Percentiles rank a stretch among this genome's conserved stretches.
These are phyloP conservation scores for Plantago coronopus DNA, from an alignment of 305 asterid genomes.

Conservation along the genomic window DNA sequence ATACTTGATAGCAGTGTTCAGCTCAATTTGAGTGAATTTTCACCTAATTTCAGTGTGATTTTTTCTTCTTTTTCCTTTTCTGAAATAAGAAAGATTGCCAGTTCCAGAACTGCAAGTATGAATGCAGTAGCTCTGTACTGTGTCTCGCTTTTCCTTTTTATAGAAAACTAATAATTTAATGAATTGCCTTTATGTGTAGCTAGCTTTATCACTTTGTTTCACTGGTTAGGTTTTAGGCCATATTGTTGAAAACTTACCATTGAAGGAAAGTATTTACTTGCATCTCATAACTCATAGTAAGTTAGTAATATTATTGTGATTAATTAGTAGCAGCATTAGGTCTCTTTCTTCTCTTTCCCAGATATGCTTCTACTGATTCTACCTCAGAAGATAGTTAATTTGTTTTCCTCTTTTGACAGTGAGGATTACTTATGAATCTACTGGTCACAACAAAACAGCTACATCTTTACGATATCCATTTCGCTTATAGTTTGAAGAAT, in stretches of 20 bases:
- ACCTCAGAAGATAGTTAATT: constrained; percentile 16
- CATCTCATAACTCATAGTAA: too few relatives aligned
- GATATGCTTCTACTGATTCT: constrained; percentile 30
- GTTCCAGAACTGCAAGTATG: not conserved
- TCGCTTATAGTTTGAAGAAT: constrained; percentile 47
- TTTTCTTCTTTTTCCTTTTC: not conserved
- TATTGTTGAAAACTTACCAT: constrained; percentile 25
- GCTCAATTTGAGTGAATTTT: not conserved
- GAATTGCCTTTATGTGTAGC: not conserved
- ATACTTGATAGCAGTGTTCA: too few relatives aligned
- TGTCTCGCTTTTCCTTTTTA: not conserved
- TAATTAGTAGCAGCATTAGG: constrained; percentile 16
- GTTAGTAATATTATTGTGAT: constrained; percentile 3
- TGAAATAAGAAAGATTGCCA: not conserved
- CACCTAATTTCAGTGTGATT: constrained; percentile 1
- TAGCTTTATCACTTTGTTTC: constrained; percentile 6
- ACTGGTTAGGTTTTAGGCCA: constrained; percentile 11
- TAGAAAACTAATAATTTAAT: not conserved
- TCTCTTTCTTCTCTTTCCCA: constrained; percentile 30
- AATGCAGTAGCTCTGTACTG: too few relatives aligned
- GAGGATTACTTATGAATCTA: constrained; percentile 49
- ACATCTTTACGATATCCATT: constrained; percentile 32
- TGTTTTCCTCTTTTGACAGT: constrained; percentile 25
- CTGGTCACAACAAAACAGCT: constrained; percentile 37
- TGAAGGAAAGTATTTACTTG: constrained; percentile 40